phyloP scores from a whole-genome alignment of 129 eudicot species.

The Arctium lappa region DNA sequence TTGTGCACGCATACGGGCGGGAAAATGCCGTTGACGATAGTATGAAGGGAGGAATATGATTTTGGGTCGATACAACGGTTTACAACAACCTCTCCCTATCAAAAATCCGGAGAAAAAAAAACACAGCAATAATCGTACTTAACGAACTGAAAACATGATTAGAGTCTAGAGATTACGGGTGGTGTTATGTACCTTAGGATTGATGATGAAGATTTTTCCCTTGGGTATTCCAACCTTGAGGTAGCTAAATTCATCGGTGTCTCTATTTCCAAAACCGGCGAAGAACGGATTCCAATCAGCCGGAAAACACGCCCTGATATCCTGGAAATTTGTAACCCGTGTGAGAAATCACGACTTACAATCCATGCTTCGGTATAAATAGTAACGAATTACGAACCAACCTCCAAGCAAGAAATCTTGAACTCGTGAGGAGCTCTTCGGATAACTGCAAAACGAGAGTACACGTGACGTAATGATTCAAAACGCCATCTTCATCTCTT shows the following conservation, averaged over 20 bases:
- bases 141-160: background rate
- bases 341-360: constrained; percentile 11
- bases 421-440: constrained; percentile 99
- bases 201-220: constrained; percentile 86
- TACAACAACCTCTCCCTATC: constrained; percentile 84
- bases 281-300: constrained; percentile 77
- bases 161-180: background rate
- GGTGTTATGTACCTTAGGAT: constrained; percentile 64
- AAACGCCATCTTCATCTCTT: no score
- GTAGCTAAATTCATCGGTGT: constrained; percentile 92
- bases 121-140: background rate
- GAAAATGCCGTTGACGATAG: constrained; percentile 75
- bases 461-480: background rate
- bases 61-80: constrained; percentile 66
- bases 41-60: constrained; percentile 72
- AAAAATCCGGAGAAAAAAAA: background rate
- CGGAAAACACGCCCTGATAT: constrained; percentile 79
- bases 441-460: constrained; percentile 54
- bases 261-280: constrained; percentile 98
- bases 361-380: background rate
- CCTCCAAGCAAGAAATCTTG: constrained; percentile 92
- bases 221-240: constrained; percentile 84
- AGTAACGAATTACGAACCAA: constrained; percentile 24
- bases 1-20: constrained; percentile 49
- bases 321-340: constrained; percentile 37